phyloP scores from a whole-genome alignment of 208 protist species.

The Acanthamoeba castellanii region DNA sequence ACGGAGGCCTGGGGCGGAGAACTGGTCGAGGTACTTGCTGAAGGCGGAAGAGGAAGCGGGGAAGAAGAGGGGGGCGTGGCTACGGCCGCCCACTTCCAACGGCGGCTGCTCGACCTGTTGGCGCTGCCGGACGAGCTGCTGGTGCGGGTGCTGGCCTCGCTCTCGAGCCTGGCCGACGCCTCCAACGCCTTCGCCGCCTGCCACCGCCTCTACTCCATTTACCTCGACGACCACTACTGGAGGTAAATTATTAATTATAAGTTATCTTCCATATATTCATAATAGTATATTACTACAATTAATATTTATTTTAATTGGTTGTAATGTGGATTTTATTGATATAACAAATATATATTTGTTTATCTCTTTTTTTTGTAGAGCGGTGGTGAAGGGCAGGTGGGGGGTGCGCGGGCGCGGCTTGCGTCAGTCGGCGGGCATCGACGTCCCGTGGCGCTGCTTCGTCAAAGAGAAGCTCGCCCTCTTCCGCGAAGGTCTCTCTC shows the following conservation, averaged over 20 bases:
- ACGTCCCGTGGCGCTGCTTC: constrained; percentile 26
- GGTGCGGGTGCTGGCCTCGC: constrained; percentile 7
- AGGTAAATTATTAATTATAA: background rate
- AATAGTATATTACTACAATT: too few relatives aligned
- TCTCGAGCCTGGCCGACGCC: constrained; percentile 11
- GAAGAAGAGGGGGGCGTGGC: background rate
- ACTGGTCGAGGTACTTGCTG: too few relatives aligned
- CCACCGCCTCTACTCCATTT: background rate
- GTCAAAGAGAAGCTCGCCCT: constrained; percentile 9
- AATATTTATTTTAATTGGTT: too few relatives aligned
- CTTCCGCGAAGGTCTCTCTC: background rate
- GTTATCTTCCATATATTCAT: too few relatives aligned
- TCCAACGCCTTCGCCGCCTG: background rate
- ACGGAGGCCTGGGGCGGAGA: too few relatives aligned
- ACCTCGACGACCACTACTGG: constrained; percentile 47
- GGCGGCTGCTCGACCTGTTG: background rate
- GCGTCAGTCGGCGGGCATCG: constrained; percentile 23
- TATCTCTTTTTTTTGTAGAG: background rate
- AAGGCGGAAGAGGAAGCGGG: too few relatives aligned
- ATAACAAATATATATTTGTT: too few relatives aligned
- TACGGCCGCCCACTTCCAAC: background rate
- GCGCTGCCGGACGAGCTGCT: constrained; percentile 27
- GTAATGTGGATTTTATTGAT: too few relatives aligned
- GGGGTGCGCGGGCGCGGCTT: background rate
- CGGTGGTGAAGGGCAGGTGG: background rate